A percentile compares a stretch with the other conserved stretches of the same genome.
phyloP scores from a whole-genome alignment of 1,284 basidiomycete species.

The Tranzscheliella williamsii region DNA sequence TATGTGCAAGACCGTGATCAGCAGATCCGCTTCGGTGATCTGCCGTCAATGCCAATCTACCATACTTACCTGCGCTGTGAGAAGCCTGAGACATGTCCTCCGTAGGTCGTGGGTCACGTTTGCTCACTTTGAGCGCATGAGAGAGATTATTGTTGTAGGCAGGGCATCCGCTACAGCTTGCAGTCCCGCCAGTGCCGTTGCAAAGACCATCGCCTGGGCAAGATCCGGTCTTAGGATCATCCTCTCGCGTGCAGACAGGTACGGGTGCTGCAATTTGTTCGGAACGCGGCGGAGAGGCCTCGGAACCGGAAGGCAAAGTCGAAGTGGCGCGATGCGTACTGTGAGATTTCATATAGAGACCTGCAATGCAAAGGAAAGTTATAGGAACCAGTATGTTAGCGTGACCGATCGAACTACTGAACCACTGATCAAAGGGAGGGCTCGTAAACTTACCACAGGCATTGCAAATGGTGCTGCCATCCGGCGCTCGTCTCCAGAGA shows the following conservation, averaged over 20 bases:
- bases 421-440: too few relatives aligned
- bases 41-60: background rate
- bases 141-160: conserved; percentile 56
- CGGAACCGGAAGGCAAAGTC: background rate
- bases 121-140: conserved; percentile 34
- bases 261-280: conserved; percentile 6
- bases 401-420: too few relatives aligned
- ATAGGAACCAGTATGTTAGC: background rate
- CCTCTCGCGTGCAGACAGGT: conserved; percentile 10
- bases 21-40: background rate
- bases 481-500: conserved; percentile 83
- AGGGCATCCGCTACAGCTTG: conserved; percentile 53
- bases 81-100: conserved; percentile 17
- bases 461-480: conserved; percentile 85
- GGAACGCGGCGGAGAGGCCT: background rate
- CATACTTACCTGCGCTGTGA: conserved; percentile 1
- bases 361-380: background rate
- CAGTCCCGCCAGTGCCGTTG: conserved; percentile 56
- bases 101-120: conserved; percentile 15
- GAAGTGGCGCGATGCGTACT: conserved; percentile 26
- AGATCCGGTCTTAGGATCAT: conserved; percentile 41
- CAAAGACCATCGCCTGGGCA: conserved; percentile 57
- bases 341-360: conserved; percentile 43
- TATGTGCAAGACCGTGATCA: background rate
- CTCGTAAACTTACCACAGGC: conserved; percentile 65